Evolutionary conservation across 805 yeast genomes (phyloP).

Genomic region (Spathaspora boniae): DNA sequence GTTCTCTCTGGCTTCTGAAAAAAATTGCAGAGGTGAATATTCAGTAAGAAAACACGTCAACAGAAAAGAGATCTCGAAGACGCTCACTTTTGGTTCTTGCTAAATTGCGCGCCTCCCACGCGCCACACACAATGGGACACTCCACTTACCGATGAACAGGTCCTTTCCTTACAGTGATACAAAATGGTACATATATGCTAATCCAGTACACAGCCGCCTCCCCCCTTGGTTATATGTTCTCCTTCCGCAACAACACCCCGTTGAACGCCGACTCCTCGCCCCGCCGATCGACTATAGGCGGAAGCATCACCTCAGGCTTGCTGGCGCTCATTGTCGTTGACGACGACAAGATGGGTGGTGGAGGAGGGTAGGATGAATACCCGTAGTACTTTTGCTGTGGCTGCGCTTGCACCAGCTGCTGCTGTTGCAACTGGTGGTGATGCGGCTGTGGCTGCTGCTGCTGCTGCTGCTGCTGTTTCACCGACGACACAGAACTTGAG

Average conservation of each 20-base stretch:
- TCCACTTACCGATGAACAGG: too few relatives aligned
- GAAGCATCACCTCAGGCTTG: constrained; percentile 10
- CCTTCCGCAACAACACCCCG: too few relatives aligned
- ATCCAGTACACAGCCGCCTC: too few relatives aligned
- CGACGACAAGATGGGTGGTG: constrained; percentile 11
- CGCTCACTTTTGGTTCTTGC: too few relatives aligned
- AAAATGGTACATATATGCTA: too few relatives aligned
- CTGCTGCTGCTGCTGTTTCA: not conserved
- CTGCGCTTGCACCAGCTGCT: not conserved
- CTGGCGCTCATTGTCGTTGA: not conserved
- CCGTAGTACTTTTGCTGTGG: constrained; percentile 2
- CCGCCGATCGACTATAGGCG: constrained; percentile 10
- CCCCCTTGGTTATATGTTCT: too few relatives aligned
- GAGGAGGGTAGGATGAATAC: constrained; percentile 12
- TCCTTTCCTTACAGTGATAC: too few relatives aligned
- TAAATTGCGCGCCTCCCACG: too few relatives aligned
- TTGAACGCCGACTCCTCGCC: too few relatives aligned
- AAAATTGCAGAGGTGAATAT: too few relatives aligned
- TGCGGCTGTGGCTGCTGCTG: constrained; percentile 4
- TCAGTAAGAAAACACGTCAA: constrained; percentile 9
- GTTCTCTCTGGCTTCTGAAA: too few relatives aligned
- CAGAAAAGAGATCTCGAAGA: constrained; percentile 3
- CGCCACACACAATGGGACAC: too few relatives aligned
- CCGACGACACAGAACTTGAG: constrained; percentile 4
- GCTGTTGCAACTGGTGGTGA: not conserved